phyloP scores from a whole-genome alignment of 2,329 filamentous ascomycete species.

The Trichoderma asperellum region DNA sequence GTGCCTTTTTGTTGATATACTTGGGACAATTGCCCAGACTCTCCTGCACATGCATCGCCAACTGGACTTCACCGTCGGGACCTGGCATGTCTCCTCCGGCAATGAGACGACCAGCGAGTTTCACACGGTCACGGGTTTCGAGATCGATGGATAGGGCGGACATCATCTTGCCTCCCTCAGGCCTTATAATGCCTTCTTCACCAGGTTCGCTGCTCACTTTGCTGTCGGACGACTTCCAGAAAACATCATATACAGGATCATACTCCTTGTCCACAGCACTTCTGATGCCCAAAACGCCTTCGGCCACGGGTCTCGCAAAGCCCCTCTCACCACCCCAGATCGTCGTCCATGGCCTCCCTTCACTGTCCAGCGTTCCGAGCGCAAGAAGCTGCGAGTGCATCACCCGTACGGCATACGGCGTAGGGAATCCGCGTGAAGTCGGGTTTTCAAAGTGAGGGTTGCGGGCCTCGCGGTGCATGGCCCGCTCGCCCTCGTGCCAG shows the following conservation, averaged over 20 bases:
- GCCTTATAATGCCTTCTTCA: constrained; percentile 35
- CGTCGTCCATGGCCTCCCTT: constrained; percentile 73
- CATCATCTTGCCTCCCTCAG: constrained; percentile 46
- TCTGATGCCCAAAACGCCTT: constrained; percentile 65
- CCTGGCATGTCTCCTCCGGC: constrained; percentile 58
- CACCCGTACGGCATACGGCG: constrained; percentile 63
- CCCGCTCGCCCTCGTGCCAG: constrained; percentile 65
- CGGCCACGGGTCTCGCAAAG: constrained; percentile 66
- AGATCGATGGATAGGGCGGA: constrained; percentile 60
- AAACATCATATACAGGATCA: constrained; percentile 71
- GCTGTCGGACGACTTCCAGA: constrained; percentile 49
- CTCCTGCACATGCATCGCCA: constrained; percentile 71
- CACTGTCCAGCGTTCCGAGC: constrained; percentile 69
- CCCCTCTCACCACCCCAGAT: constrained; percentile 75
- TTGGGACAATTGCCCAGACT: constrained; percentile 85
- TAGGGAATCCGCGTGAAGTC: constrained; percentile 65
- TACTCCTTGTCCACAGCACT: constrained; percentile 61
- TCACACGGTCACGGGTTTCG: constrained; percentile 65
- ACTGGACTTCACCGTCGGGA: constrained; percentile 47
- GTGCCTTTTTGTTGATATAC: constrained; percentile 76
- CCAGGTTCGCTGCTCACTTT: neutral
- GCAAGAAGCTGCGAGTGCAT: constrained; percentile 69
- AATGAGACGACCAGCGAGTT: constrained; percentile 71
- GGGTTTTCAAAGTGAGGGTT: constrained; percentile 66
- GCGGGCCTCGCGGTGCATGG: constrained; percentile 65